phyloP scores from a whole-genome alignment of 805 yeast species.

The Starmerella gropengiesseri region DNA sequence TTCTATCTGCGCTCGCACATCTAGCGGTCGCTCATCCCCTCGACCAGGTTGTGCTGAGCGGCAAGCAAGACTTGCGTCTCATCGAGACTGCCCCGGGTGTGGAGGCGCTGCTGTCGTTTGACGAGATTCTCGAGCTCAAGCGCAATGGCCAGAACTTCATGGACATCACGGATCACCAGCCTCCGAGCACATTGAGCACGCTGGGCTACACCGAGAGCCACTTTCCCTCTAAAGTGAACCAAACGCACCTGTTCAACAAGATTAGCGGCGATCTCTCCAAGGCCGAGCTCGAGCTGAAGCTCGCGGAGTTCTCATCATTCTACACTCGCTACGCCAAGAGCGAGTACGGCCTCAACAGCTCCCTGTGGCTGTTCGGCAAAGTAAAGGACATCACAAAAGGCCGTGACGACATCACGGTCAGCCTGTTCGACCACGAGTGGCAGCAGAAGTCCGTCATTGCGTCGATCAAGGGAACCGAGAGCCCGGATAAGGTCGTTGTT shows the following conservation, averaged over 20 bases:
- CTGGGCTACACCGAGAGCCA: not conserved
- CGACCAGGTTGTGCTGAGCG: conserved; percentile 5
- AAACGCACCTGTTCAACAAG: conserved; percentile 33
- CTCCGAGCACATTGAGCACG: not conserved
- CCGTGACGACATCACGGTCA: conserved; percentile 35
- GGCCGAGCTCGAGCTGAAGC: conserved; percentile 39
- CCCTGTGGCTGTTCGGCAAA: conserved; percentile 53
- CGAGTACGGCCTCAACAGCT: conserved; percentile 55
- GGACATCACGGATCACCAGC: conserved; percentile 1
- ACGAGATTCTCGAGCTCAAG: conserved; percentile 37
- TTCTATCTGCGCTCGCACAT: not conserved
- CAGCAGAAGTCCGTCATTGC: conserved; percentile 67
- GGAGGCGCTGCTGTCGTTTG: conserved; percentile 31
- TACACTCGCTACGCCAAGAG: conserved; percentile 69
- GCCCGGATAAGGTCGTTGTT: conserved; percentile 44
- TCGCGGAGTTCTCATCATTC: conserved; percentile 57
- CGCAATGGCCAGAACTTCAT: conserved; percentile 33
- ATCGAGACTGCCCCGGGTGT: conserved; percentile 21
- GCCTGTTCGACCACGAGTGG: conserved; percentile 60
- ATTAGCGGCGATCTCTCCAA: conserved; percentile 39
- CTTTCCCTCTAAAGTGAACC: conserved; percentile 39
- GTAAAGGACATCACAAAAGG: conserved; percentile 32
- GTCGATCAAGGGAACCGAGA: conserved; percentile 36
- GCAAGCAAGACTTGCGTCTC: conserved; percentile 10
- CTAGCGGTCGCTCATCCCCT: conserved; percentile 6